Percentiles rank a stretch among this genome's conserved stretches.
These are phyloP conservation scores for Ophiostoma sp. DNA, from an alignment of 2,329 filamentous ascomycete species.

Conservation along the genomic window DNA sequence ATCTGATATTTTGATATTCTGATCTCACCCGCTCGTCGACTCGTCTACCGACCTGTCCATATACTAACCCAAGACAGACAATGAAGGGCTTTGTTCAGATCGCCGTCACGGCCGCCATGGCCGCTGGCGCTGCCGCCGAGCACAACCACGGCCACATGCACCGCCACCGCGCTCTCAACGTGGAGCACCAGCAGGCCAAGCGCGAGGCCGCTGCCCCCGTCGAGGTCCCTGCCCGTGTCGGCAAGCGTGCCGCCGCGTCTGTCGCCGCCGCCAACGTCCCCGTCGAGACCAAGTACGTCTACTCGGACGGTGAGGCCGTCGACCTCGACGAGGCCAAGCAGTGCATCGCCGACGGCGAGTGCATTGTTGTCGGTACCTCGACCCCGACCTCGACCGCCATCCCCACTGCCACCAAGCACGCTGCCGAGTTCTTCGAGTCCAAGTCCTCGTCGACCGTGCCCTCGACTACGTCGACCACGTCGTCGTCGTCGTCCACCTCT, in stretches of 20 bases:
- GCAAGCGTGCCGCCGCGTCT: conserved; percentile 41
- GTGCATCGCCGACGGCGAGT: conserved; percentile 67
- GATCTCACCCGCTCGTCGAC: too few species aligned
- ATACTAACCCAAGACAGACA: conserved; percentile 25
- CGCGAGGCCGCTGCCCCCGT: conserved; percentile 34
- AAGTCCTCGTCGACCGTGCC: conserved; percentile 33
- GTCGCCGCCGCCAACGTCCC: conserved; percentile 47
- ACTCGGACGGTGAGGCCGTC: conserved; percentile 60
- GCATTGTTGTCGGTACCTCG: conserved; percentile 58
- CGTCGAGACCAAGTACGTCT: conserved; percentile 61
- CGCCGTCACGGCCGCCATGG: conserved; percentile 49
- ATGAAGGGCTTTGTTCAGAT: conserved; percentile 49
- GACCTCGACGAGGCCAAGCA: conserved; percentile 59
- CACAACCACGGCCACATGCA: conserved; percentile 53
- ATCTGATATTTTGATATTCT: too few species aligned
- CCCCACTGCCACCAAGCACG: conserved; percentile 31
- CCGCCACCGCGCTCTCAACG: conserved; percentile 40
- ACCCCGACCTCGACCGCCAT: conserved; percentile 47
- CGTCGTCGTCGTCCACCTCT: conserved; percentile 7
- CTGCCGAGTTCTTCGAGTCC: conserved; percentile 49
- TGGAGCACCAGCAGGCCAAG: conserved; percentile 50
- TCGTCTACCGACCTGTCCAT: background rate
- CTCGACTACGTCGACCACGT: conserved; percentile 26
- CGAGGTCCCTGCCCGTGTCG: conserved; percentile 29
- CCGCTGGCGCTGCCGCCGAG: conserved; percentile 48